phyloP scores from a whole-genome alignment of 805 yeast species.

The Candida hispaniensis region DNA sequence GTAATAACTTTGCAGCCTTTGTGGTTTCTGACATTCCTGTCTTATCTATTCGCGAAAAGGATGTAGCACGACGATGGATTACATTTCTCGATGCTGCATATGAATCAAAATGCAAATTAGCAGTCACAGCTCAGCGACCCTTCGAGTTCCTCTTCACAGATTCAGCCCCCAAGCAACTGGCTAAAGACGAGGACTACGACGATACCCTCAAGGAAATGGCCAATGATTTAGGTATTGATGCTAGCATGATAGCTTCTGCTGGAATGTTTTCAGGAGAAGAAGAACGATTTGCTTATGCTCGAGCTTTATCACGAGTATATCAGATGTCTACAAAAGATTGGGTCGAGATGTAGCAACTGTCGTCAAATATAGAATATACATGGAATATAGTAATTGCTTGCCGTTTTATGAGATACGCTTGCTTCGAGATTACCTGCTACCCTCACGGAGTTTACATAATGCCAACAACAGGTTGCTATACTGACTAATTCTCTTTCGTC shows the following conservation, averaged over 20 bases:
- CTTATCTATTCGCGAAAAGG: conserved; percentile 65
- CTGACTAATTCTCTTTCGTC: too few species aligned
- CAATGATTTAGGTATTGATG: conserved; percentile 65
- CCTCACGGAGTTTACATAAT: too few species aligned
- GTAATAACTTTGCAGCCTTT: conserved; percentile 61
- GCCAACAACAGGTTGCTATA: too few species aligned
- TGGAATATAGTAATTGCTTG: too few species aligned
- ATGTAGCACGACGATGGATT: conserved; percentile 80
- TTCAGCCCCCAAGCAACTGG: conserved; percentile 44
- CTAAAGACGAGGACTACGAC: conserved; percentile 29
- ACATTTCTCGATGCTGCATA: conserved; percentile 93
- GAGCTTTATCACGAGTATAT: conserved; percentile 81
- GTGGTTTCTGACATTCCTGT: conserved; percentile 91
- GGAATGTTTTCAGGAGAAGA: conserved; percentile 71
- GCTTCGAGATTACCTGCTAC: too few species aligned
- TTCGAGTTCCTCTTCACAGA: conserved; percentile 80
- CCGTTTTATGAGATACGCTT: too few species aligned
- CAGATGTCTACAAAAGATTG: conserved; percentile 93
- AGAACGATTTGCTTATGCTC: conserved; percentile 91
- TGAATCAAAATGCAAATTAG: conserved; percentile 78
- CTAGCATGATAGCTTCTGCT: conserved; percentile 34
- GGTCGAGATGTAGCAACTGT: conserved; percentile 33
- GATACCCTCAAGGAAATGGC: conserved; percentile 36
- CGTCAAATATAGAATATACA: too few species aligned
- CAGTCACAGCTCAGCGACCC: conserved; percentile 81